These are phyloP conservation scores for Serendipita sp. DNA, from an alignment of 768 basidiomycete species.

Conservation along the genomic window DNA sequence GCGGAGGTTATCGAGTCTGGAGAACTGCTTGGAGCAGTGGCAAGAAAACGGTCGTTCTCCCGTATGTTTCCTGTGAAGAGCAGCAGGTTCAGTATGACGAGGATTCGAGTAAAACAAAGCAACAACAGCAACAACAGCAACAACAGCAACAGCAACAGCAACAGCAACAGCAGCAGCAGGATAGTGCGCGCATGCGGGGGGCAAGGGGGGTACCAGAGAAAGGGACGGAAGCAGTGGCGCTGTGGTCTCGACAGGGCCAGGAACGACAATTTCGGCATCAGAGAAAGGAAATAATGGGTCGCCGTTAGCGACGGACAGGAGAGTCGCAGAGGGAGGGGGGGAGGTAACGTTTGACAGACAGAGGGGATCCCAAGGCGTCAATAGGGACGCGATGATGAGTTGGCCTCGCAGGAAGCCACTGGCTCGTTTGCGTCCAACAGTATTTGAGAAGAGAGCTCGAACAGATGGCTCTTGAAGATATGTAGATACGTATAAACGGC, in stretches of 20 bases:
- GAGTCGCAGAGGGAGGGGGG: background rate
- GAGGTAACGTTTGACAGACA: background rate
- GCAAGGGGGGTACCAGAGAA: too few species aligned
- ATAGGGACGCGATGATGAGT: background rate
- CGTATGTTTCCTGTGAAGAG: conserved; percentile 70
- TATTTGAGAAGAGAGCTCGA: background rate
- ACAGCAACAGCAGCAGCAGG: background rate
- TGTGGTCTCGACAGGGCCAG: conserved; percentile 3
- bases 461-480: background rate
- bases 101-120: too few species aligned
- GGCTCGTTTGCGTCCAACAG: background rate
- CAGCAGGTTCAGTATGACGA: background rate
- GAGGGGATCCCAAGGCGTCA: background rate
- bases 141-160: background rate
- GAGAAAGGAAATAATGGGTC: background rate
- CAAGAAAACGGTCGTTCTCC: conserved; percentile 94
- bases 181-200: background rate
- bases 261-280: background rate
- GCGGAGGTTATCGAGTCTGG: conserved; percentile 87
- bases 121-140: too few species aligned
- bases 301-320: background rate
- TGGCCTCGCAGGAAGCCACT: background rate
- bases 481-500: too few species aligned
- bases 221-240: background rate
- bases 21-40: conserved; percentile 91